Evolutionary conservation across 139 green algal species (phyloP), one percentile per base, ranked within the genome.

Genomic region (Axilococcus clingmanii): DNA sequence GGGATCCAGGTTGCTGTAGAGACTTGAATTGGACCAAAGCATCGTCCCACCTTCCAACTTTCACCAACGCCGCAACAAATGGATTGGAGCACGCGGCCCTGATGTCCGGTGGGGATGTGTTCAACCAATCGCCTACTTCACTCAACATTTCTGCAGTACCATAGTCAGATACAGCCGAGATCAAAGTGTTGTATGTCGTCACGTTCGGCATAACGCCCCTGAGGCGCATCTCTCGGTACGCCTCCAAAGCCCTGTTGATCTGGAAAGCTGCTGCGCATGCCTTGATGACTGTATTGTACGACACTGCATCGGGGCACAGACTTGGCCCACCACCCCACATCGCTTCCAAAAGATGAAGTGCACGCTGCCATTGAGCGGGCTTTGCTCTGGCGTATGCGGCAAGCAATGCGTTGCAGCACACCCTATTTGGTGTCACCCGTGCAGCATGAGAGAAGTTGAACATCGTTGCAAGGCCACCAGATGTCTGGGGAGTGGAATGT

Each of bases 361-460:
- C 77, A 34, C 71, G 69, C 36, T 57, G 29, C 61, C 54, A 70
- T 67, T 85, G 78, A 0, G 79, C 72, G 7, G 83, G 84, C 11
- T 60, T 60, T 12, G 84, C 85, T 2, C 82, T 65, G 0, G 85
- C 74, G 40, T 93, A 93, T 0, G 85, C 81, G 0, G 81, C 81
- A 52, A 94, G 73, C 49, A 94, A 72, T 3, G 84, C 80, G 51
- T 94, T 94, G 72, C 84, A 91, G 70, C 84, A 93, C 5, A 94
- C 82, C 24, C 79, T 55, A 61, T 84, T 79, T 23, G 71, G 71
- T 8, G 57, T 52, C n/a, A 79, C 66, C 25, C 50, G 40, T 6
- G 60, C 51, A 27, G 63, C 63, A 44, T 71, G 63, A 31, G 55
- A 65, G 40, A 71, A 71, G 28, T 65, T 54, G 31, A 71, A 62